Evolutionary conservation across 2,329 filamentous ascomycete genomes (phyloP).

Genomic region (Parastagonospora nodorum): DNA sequence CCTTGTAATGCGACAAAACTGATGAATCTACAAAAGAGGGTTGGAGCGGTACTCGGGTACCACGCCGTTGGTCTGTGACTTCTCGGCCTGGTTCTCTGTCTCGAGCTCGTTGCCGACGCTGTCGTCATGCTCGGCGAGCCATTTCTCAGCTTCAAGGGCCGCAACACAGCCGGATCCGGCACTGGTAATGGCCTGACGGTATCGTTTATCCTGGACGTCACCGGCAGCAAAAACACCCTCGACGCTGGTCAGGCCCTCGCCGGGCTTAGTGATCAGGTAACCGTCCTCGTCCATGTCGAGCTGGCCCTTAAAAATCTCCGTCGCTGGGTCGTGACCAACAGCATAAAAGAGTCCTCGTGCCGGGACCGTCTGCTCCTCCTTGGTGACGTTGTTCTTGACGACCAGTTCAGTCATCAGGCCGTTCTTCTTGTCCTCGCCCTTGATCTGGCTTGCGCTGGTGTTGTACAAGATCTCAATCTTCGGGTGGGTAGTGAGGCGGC

Average conservation of each 20-base stretch:
- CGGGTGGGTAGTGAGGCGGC: slow-evolving; percentile 76
- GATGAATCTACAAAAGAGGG: slow-evolving; percentile 59
- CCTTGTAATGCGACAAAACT: slow-evolving; percentile 10
- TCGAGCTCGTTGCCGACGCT: slow-evolving; percentile 53
- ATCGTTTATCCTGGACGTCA: slow-evolving; percentile 98
- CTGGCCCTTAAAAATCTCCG: slow-evolving; percentile 86
- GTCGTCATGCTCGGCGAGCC: slow-evolving; percentile 75
- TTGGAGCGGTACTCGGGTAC: slow-evolving; percentile 68
- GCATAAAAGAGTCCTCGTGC: slow-evolving; percentile 97
- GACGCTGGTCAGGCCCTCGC: slow-evolving; percentile 84
- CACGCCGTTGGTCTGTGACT: slow-evolving; percentile 57
- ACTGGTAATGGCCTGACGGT: slow-evolving; percentile 96
- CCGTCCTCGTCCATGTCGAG: slow-evolving; percentile 86
- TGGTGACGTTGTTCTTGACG: slow-evolving; percentile 78
- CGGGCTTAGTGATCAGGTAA: slow-evolving; percentile 87
- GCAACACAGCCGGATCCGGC: slow-evolving; percentile 95
- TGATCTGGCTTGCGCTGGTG: slow-evolving; percentile 78
- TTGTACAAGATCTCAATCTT: slow-evolving; percentile 94
- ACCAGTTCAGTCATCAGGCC: slow-evolving; percentile 88
- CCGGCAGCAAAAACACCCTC: slow-evolving; percentile 95
- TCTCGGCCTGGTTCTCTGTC: slow-evolving; percentile 56
- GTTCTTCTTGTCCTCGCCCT: slow-evolving; percentile 74
- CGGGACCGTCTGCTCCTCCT: slow-evolving; percentile 79
- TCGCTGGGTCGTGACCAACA: slow-evolving; percentile 94
- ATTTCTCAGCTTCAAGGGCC: slow-evolving; percentile 94